Evolutionary conservation across 371 early-diverging fungal genomes (phyloP), one percentile per base, ranked within the genome.

Genomic region (Saksenaea vasiformis): DNA sequence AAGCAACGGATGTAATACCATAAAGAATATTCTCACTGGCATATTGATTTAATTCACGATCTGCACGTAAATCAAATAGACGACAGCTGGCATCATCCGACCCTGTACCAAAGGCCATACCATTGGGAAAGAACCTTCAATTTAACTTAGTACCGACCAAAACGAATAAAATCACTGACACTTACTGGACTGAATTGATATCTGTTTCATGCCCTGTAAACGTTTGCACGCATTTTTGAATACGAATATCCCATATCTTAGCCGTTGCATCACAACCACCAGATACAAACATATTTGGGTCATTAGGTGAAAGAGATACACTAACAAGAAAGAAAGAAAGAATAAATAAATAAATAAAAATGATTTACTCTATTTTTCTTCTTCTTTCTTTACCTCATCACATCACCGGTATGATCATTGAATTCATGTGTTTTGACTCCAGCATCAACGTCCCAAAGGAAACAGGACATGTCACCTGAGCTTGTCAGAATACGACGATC

Each of bases 381-480:
- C 22, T 47, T 47, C 11, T 47, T 11, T 35, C 24, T 11, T 41
- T 44, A 82, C 84, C 86, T 93, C 98, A 98, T 98, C 41, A 98
- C 98, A 72, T 98, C 98, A 34, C 97, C 98, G 9, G 94, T 91
- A 72, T 98, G 98, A 70, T 97, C 98, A 56, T 78, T 90, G 74
- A 97, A 98, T 69, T 96, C 97, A 62, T 91, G 82, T 17, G 90
- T 86, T 78, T 95, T 95, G 71, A 93, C 88, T 47, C 96, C 96
- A 0, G 97, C 94, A 78, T 97, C 98, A 69, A 98, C 92, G 78
- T 98, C 98, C 98, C 98, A 98, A 31, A 98, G 88, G 86, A 97
- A 93, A 74, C 98, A 97, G 62, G 93, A 90, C 93, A 95, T 98
- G 76, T 98, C 98, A 35, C 98, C 98, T 38, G 95, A 94, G 15